Evolutionary conservation across 2,329 filamentous ascomycete genomes (phyloP).

Genomic region (Hypocrella siamensis): DNA sequence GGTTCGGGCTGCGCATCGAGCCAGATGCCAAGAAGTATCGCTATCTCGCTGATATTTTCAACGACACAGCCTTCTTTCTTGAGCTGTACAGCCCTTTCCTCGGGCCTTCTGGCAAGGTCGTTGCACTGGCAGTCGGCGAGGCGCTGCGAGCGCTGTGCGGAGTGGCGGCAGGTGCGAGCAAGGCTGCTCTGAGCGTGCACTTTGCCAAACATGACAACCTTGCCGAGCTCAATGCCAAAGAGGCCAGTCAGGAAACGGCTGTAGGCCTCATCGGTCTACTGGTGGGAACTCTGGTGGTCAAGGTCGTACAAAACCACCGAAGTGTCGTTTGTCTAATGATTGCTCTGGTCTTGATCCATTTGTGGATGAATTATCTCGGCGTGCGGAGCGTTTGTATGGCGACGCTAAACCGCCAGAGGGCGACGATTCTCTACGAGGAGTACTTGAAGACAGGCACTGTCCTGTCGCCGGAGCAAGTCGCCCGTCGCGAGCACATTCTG

Average conservation of each 20-base stretch:
- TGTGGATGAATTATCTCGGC: constrained; percentile 73
- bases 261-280: constrained; percentile 82
- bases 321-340: constrained; percentile 64
- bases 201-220: constrained; percentile 80
- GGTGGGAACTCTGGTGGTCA: constrained; percentile 66
- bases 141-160: constrained; percentile 56
- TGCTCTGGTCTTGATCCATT: constrained; percentile 56
- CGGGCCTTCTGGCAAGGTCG: constrained; percentile 33
- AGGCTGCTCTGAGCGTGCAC: constrained; percentile 81
- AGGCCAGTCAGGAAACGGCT: constrained; percentile 88
- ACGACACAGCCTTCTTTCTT: constrained; percentile 74
- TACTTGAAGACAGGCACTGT: constrained; percentile 33
- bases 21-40: constrained; percentile 85
- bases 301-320: constrained; percentile 50
- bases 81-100: constrained; percentile 68
- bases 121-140: constrained; percentile 33
- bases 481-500: constrained; percentile 49
- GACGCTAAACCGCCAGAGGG: constrained; percentile 73
- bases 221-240: constrained; percentile 86
- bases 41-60: constrained; percentile 75
- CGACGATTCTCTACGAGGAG: constrained; percentile 57
- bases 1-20: constrained; percentile 67
- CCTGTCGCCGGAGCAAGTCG: constrained; percentile 50
- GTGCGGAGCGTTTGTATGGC: constrained; percentile 74
- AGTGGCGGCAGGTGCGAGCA: constrained; percentile 77